Evolutionary conservation across 768 basidiomycete genomes (phyloP), one percentile per base, ranked within the genome.

Genomic region (Nidularia sp.): DNA sequence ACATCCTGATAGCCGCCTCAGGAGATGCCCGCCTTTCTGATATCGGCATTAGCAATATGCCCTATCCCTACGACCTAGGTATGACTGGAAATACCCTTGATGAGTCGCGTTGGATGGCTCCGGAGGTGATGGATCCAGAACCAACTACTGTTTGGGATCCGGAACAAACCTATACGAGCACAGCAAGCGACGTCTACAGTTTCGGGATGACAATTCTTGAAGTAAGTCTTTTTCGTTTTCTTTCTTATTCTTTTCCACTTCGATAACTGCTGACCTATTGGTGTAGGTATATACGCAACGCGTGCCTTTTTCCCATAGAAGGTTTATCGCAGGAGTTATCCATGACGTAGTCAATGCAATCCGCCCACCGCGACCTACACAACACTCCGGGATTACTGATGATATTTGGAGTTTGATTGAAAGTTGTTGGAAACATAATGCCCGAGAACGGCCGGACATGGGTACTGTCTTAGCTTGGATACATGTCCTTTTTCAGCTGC

Each of bases 161-260:
- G 5, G 44, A 45, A 45, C 9, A 9, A 9, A 15, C 12, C 12
- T 45, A 45, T 25, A 29, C 9, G 36, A 58, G 55, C 2, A 46
- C 51, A 1, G 44, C 53, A 42, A 45, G 56, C 29, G 65, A 66
- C 42, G 58, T 64, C 3, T 64, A 60, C 47, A 59, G 58, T 29
- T 64, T 66, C 47, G 63, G 56, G 5, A 63, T 64, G 59, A 61
- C 62, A 2, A 55, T 61, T 33, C 53, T 66, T 8, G 63, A 66
- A 50, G 65, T 66, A 15, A 9, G 44, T 22, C 44, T 9, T 9
- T 25, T 9, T 45, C 44, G 10, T 10, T 25, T 25, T 9, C 9
- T 25, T n/a, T 45, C 44, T n/a, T 25, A 25, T 25, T 25, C 25
- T 25, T 25, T 25, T 2, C 25, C 25, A 25, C 25, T 25, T 25